A percentile compares a stretch with the other conserved stretches of the same genome.
Evolutionary conservation across 2,329 filamentous ascomycete species (phyloP).

Genomic region (Colletotrichum somersetense): DNA sequence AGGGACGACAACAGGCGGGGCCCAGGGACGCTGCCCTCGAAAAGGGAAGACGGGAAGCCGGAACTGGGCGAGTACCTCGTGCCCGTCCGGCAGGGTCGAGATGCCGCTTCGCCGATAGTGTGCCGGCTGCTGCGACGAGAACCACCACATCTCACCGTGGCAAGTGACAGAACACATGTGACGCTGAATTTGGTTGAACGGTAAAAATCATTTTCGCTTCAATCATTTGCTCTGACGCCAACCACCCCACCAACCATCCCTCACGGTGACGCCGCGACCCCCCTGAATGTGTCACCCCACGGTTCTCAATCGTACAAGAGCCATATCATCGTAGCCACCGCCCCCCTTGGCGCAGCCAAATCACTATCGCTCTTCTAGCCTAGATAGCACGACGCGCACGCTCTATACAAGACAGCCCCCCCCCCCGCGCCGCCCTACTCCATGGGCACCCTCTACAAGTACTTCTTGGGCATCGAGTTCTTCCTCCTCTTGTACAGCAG

Average conservation of each 20-base stretch:
- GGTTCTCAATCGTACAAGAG: not conserved
- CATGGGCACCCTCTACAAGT: conserved; percentile 66
- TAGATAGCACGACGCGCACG: not conserved
- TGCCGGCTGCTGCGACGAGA: not conserved
- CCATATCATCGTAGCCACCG: not conserved
- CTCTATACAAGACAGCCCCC: conserved; percentile 14
- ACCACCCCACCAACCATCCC: not conserved
- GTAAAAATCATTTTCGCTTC: conserved; percentile 1
- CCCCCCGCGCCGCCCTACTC: not conserved
- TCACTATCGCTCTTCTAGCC: not conserved
- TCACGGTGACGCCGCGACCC: not conserved
- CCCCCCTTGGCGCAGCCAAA: not conserved
- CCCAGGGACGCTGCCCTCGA: not conserved
- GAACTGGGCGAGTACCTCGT: not conserved
- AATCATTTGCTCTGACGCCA: not conserved
- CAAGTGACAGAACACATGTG: not conserved
- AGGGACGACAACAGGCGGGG: not conserved
- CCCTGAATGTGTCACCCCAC: too few relatives aligned
- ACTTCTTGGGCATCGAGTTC: conserved; percentile 88
- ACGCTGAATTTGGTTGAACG: not conserved
- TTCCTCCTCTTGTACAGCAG: conserved; percentile 84
- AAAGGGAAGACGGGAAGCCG: not conserved
- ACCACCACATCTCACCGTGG: not conserved
- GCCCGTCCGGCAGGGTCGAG: not conserved
- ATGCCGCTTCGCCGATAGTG: not conserved